phyloP scores from a whole-genome alignment of 805 yeast species.

The Scheffersomyces spartinae region DNA sequence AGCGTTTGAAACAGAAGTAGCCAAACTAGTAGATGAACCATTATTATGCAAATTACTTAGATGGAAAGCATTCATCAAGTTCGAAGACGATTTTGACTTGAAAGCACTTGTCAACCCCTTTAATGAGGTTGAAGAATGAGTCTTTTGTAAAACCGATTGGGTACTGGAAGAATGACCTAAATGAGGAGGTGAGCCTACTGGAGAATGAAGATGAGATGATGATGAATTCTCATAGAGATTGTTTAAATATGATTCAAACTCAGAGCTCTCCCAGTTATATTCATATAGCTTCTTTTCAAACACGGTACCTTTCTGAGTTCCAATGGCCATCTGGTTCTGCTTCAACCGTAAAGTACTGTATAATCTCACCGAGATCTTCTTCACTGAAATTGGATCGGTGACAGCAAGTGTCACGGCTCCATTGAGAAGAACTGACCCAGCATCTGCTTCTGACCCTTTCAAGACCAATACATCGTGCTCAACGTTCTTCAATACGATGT shows the following conservation, averaged over 20 bases:
- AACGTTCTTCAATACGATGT: constrained; percentile 47
- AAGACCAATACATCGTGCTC: constrained; percentile 74
- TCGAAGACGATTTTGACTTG: constrained; percentile 23
- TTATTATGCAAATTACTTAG: constrained; percentile 4
- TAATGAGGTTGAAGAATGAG: constrained; percentile 29
- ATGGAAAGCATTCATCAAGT: constrained; percentile 6
- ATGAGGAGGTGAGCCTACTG: constrained; percentile 1
- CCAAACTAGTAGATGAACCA: no score
- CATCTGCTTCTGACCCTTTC: constrained; percentile 69
- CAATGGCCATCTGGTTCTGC: no score
- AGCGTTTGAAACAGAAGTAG: constrained; percentile 6
- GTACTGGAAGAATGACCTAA: not conserved
- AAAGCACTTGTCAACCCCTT: constrained; percentile 20
- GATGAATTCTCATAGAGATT: constrained; percentile 17
- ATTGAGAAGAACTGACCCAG: constrained; percentile 60
- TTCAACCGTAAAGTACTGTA: constrained; percentile 56
- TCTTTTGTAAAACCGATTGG: not conserved
- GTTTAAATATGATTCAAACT: constrained; percentile 32
- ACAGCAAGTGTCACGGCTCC: constrained; percentile 74
- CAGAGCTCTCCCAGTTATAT: constrained; percentile 65
- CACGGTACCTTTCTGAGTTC: constrained; percentile 33
- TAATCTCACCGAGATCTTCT: constrained; percentile 50
- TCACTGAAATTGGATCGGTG: constrained; percentile 62
- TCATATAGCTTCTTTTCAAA: constrained; percentile 61
- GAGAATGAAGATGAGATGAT: not conserved